Evolutionary conservation across 768 basidiomycete species (phyloP).

Genomic region (Trametes gibbosa): DNA sequence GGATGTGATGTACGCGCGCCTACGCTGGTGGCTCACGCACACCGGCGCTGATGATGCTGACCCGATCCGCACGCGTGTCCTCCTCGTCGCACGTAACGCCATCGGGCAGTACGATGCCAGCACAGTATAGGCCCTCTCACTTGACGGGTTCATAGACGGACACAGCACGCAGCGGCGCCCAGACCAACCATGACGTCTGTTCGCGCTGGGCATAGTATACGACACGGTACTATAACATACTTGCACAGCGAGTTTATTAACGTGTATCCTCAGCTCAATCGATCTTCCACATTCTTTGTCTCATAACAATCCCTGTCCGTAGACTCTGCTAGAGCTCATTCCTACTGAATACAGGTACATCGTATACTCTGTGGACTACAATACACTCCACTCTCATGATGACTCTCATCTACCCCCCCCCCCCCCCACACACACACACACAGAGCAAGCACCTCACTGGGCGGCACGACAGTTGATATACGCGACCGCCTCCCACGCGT

Average conservation of each 20-base stretch:
- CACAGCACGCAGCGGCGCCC: not conserved
- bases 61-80: constrained; percentile 47
- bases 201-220: not conserved
- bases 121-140: not conserved
- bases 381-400: too few species aligned
- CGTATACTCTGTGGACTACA: too few species aligned
- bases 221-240: constrained; percentile 1
- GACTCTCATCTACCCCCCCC: too few species aligned
- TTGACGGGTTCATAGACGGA: not conserved
- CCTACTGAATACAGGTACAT: not conserved
- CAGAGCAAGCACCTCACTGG: not conserved
- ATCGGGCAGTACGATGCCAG: constrained; percentile 17
- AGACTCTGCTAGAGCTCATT: not conserved
- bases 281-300: constrained; percentile 7
- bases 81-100: constrained; percentile 43
- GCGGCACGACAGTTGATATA: constrained; percentile 39
- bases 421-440: too few species aligned
- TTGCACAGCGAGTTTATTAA: constrained; percentile 6
- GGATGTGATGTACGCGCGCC: constrained; percentile 46
- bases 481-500: constrained; percentile 60
- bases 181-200: not conserved
- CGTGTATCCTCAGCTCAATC: constrained; percentile 18
- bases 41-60: constrained; percentile 35
- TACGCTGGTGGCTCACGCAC: constrained; percentile 60
- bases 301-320: not conserved